Conservation (phyloP, 2,329 filamentous ascomycete genomes). For the Fusarium sp. region DNA sequence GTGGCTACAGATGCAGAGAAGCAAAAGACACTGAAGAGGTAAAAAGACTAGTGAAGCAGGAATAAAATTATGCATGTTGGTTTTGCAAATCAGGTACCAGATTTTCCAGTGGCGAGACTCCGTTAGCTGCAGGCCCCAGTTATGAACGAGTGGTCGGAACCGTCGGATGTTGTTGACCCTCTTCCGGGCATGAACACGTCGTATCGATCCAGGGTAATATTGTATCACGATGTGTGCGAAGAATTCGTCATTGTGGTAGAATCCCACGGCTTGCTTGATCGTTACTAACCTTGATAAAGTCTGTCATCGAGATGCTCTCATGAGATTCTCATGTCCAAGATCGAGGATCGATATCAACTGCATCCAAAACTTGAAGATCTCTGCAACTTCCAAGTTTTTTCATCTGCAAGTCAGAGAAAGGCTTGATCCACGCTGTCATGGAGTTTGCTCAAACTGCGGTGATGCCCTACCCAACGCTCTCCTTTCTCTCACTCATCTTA, state of each 20-base stretch:
- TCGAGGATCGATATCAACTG: background rate
- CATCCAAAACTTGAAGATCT: background rate
- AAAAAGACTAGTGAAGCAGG: conserved; percentile 23
- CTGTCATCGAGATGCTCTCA: conserved; percentile 13
- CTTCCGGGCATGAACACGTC: conserved; percentile 1
- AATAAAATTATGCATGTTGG: conserved; percentile 26
- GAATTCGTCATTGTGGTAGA: background rate
- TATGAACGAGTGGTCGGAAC: background rate
- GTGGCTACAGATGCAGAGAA: conserved; percentile 92
- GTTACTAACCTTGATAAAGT: background rate
- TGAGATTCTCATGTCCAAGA: background rate
- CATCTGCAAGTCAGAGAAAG: conserved; percentile 11
- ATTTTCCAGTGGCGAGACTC: background rate
- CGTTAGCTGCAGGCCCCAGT: background rate
- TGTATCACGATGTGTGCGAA: background rate
- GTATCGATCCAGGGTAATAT: background rate
- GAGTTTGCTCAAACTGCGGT: background rate
- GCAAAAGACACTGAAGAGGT: conserved; percentile 77
- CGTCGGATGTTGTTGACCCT: background rate
- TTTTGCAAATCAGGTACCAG: background rate
- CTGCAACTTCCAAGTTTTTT: conserved; percentile 18
- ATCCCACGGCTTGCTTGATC: background rate
- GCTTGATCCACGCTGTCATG: conserved; percentile 17
- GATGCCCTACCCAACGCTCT: background rate
- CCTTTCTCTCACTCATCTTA: background rate